Percentiles rank a stretch among this genome's conserved stretches.
phyloP scores from a whole-genome alignment of 768 basidiomycete genomes.

The Mycena olivaceomarginata region DNA sequence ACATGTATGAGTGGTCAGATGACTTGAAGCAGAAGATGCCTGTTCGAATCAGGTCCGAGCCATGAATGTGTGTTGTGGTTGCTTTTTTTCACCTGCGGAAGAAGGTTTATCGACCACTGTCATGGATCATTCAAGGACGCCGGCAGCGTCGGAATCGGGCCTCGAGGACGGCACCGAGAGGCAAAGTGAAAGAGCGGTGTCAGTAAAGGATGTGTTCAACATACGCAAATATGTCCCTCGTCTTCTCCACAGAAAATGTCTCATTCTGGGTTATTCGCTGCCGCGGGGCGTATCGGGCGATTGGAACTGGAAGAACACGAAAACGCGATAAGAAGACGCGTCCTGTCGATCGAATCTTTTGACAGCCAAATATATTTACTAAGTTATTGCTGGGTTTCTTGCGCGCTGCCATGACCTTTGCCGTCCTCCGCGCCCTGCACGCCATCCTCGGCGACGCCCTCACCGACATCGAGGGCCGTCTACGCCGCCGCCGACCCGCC shows the following conservation, averaged over 20 bases:
- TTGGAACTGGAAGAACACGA: background rate
- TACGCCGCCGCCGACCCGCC: conserved; percentile 57
- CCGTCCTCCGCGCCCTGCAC: conserved; percentile 78
- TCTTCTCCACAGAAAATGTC: background rate
- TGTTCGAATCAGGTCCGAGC: background rate
- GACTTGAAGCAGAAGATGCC: background rate
- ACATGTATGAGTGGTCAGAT: too few relatives aligned
- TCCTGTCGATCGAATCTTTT: conserved; percentile 13
- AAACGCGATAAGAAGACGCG: conserved; percentile 21
- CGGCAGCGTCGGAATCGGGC: conserved; percentile 12
- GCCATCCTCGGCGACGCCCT: conserved; percentile 81
- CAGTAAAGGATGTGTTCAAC: conserved; percentile 16
- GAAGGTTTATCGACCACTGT: too few relatives aligned
- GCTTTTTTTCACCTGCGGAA: too few relatives aligned
- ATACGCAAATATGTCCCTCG: conserved; percentile 18
- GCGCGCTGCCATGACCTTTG: conserved; percentile 66
- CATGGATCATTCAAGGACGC: too few relatives aligned
- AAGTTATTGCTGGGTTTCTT: background rate
- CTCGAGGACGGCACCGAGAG: background rate
- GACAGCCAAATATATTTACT: conserved; percentile 12
- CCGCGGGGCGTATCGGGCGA: conserved; percentile 5
- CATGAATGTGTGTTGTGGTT: too few relatives aligned
- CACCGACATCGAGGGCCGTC: conserved; percentile 78
- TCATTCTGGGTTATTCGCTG: conserved; percentile 20
- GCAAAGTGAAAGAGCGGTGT: conserved; percentile 13